Evolutionary conservation across 202 grass and related monocot species (phyloP).

Genomic region (Cymbopogon flexuosus): DNA sequence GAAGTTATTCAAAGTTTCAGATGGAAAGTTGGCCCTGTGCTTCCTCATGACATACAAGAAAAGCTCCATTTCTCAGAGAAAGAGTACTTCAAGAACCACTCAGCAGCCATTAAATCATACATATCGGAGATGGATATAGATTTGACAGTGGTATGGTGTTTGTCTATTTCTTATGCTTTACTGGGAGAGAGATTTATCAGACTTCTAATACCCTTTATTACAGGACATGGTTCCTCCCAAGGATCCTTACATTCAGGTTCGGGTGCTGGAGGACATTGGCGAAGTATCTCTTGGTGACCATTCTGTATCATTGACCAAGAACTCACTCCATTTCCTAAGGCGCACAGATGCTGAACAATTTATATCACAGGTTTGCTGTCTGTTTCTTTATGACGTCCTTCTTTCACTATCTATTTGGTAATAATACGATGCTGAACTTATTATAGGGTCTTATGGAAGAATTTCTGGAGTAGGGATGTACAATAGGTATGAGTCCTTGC

Average conservation of each 20-base stretch:
- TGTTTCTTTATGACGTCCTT: not conserved
- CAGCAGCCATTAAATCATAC: slow-evolving; percentile 66
- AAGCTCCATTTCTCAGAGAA: slow-evolving; percentile 79
- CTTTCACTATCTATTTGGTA: not conserved
- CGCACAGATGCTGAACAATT: slow-evolving; percentile 87
- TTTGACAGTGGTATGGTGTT: slow-evolving; percentile 70
- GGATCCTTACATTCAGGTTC: slow-evolving; percentile 88
- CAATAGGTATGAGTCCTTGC: slow-evolving; percentile 28
- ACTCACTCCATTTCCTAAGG: slow-evolving; percentile 87
- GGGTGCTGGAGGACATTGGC: slow-evolving; percentile 74
- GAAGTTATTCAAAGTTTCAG: slow-evolving; percentile 77
- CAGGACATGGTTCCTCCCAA: slow-evolving; percentile 98
- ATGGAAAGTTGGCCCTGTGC: slow-evolving; percentile 81
- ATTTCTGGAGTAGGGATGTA: slow-evolving; percentile 68
- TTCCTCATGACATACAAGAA: slow-evolving; percentile 90
- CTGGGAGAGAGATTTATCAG: not conserved
- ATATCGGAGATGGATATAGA: slow-evolving; percentile 83
- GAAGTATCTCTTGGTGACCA: slow-evolving; percentile 93
- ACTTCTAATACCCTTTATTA: slow-evolving; percentile 3
- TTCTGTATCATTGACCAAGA: slow-evolving; percentile 73
- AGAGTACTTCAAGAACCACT: slow-evolving; percentile 86
- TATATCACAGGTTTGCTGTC: slow-evolving; percentile 69
- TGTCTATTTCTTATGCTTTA: slow-evolving; percentile 14
- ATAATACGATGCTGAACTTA: slow-evolving; percentile 10
- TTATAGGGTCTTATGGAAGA: slow-evolving; percentile 88